phyloP scores from a whole-genome alignment of 202 grass and related monocot genomes.

The Thinopyrum obtusiflorum region DNA sequence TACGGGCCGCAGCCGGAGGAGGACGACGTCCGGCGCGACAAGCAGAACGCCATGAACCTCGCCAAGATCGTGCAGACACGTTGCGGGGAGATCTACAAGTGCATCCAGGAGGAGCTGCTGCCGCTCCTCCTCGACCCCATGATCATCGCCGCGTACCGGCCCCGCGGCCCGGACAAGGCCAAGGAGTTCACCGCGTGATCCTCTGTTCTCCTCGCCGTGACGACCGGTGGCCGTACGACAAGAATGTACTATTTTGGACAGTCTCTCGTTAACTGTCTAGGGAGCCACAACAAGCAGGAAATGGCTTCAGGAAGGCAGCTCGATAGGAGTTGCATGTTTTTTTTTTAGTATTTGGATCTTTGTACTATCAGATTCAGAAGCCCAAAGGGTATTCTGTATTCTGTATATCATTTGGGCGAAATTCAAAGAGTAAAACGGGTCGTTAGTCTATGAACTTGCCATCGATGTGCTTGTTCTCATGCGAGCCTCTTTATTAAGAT shows the following conservation, averaged over 20 bases:
- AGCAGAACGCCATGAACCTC: conserved; percentile 24
- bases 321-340: not conserved
- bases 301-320: not conserved
- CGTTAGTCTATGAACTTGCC: not conserved
- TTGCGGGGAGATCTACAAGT: conserved; percentile 47
- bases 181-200: not conserved
- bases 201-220: not conserved
- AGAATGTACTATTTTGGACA: not conserved
- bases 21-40: conserved; percentile 1
- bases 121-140: conserved; percentile 35
- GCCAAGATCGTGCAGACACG: conserved; percentile 25
- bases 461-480: not conserved
- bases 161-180: conserved; percentile 32
- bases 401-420: not conserved
- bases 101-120: conserved; percentile 70
- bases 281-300: not conserved
- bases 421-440: not conserved
- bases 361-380: not conserved
- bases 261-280: not conserved
- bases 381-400: not conserved
- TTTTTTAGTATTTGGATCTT: not conserved
- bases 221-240: not conserved
- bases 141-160: conserved; percentile 36
- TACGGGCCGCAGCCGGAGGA: not conserved
- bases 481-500: too few relatives aligned